These are phyloP conservation scores for Coniochaeta sp. DNA, from an alignment of 2,329 filamentous ascomycete species.

Conservation along the genomic window DNA sequence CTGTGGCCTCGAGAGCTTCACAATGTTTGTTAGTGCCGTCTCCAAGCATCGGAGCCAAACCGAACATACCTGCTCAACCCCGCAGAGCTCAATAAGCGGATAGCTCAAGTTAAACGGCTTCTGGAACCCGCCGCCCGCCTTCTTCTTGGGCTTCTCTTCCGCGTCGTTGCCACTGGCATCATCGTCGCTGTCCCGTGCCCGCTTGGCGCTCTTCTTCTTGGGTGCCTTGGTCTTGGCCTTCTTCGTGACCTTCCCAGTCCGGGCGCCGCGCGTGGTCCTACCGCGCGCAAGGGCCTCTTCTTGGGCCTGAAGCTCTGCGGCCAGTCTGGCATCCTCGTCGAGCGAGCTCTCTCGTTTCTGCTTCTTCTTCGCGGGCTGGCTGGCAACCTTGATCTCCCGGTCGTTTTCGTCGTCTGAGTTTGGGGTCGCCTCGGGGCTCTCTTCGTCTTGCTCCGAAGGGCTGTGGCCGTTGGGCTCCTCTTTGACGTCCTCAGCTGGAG, in stretches of 20 bases:
- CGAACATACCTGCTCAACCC: conserved; percentile 55
- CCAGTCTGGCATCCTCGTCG: conserved; percentile 81
- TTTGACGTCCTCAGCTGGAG: conserved; percentile 26
- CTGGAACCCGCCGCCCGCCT: conserved; percentile 89
- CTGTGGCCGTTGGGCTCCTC: conserved; percentile 25
- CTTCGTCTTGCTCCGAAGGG: conserved; percentile 21
- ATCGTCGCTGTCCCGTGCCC: conserved; percentile 77
- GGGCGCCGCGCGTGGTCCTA: conserved; percentile 70
- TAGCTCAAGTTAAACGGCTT: conserved; percentile 72
- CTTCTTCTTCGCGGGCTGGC: conserved; percentile 53
- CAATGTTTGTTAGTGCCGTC: background rate
- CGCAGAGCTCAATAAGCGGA: conserved; percentile 62
- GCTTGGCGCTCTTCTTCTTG: conserved; percentile 69
- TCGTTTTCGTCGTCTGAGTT: conserved; percentile 25
- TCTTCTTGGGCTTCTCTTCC: conserved; percentile 61
- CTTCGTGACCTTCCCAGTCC: conserved; percentile 40
- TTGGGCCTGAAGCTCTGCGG: conserved; percentile 84
- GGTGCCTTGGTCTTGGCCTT: conserved; percentile 51
- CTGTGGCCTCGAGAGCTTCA: conserved; percentile 81
- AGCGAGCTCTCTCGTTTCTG: conserved; percentile 57
- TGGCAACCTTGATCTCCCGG: conserved; percentile 39
- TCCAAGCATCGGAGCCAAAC: background rate
- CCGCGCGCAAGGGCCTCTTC: conserved; percentile 67
- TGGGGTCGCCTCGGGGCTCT: conserved; percentile 17
- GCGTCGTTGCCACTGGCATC: conserved; percentile 54